Conservation (phyloP, 1,139 yeast genomes). For the Wickerhamomyces sp. region DNA sequence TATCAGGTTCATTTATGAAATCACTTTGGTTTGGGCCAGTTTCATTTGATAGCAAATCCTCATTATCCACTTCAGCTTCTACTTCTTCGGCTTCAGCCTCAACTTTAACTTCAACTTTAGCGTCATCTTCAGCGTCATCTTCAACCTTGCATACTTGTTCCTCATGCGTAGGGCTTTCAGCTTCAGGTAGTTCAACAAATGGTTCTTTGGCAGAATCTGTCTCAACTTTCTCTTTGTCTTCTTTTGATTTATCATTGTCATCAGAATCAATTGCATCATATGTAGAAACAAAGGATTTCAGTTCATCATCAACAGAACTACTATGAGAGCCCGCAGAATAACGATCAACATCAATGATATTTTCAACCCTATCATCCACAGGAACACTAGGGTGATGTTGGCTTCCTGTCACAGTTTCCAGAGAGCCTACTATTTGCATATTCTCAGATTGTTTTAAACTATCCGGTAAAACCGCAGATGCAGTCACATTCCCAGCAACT, state of each 20-base stretch:
- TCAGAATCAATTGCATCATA: conserved; percentile 14
- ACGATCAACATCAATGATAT: neutral
- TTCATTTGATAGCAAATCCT: conserved; percentile 6
- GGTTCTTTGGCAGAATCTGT: neutral
- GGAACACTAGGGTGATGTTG: no score
- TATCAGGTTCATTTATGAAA: conserved; percentile 18
- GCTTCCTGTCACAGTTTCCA: neutral
- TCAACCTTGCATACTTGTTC: neutral
- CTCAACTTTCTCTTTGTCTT: neutral
- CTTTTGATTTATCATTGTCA: neutral
- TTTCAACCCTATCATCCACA: no score
- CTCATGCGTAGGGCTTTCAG: no score
- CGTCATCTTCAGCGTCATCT: neutral
- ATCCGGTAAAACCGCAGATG: neutral
- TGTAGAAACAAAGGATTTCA: conserved; percentile 22
- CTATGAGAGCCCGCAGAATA: neutral
- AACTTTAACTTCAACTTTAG: neutral
- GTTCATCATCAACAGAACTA: conserved; percentile 14
- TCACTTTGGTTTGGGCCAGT: conserved; percentile 10
- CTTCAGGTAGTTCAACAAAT: no score
- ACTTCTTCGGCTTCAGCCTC: neutral
- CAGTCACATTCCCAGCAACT: neutral
- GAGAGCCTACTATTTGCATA: no score
- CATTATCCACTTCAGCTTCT: neutral
- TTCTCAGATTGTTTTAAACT: neutral